These are phyloP conservation scores for Fusarium dlaminii DNA, from an alignment of 2,329 filamentous ascomycete species.

Conservation along the genomic window DNA sequence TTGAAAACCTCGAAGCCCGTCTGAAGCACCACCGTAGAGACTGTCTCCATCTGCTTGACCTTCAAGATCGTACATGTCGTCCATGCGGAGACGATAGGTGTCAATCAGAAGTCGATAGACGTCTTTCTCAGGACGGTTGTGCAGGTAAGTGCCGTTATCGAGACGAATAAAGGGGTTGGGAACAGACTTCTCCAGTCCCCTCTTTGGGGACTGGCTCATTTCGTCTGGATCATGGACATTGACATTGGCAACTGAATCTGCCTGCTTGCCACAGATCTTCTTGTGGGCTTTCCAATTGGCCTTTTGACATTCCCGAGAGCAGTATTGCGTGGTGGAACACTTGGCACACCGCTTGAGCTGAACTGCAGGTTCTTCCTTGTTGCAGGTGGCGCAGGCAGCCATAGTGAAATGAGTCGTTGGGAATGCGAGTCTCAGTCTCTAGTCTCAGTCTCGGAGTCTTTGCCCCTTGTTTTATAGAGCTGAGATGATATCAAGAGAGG, in stretches of 20 bases:
- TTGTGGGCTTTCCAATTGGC: conserved; percentile 61
- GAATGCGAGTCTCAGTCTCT: background rate
- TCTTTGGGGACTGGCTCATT: conserved; percentile 31
- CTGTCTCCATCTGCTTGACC: conserved; percentile 42
- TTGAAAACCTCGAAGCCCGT: conserved; percentile 47
- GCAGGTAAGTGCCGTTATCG: conserved; percentile 52
- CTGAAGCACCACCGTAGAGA: conserved; percentile 40
- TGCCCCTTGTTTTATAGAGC: background rate
- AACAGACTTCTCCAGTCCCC: conserved; percentile 44
- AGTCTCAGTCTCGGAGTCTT: background rate
- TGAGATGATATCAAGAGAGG: background rate
- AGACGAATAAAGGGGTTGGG: conserved; percentile 54
- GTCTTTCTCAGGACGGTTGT: conserved; percentile 54
- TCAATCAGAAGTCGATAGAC: conserved; percentile 59
- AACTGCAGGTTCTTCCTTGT: conserved; percentile 42
- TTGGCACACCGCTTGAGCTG: conserved; percentile 55
- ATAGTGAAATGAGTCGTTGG: background rate
- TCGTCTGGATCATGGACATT: background rate
- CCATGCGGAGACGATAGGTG: conserved; percentile 57
- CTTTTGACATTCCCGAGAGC: conserved; percentile 62
- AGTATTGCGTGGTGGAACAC: conserved; percentile 59
- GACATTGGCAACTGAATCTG: background rate
- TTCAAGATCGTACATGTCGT: conserved; percentile 47
- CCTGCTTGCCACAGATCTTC: conserved; percentile 50
- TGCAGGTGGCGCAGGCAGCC: conserved; percentile 41